Conservation (phyloP, 768 basidiomycete genomes). For the Termitomyces titanicus region DNA sequence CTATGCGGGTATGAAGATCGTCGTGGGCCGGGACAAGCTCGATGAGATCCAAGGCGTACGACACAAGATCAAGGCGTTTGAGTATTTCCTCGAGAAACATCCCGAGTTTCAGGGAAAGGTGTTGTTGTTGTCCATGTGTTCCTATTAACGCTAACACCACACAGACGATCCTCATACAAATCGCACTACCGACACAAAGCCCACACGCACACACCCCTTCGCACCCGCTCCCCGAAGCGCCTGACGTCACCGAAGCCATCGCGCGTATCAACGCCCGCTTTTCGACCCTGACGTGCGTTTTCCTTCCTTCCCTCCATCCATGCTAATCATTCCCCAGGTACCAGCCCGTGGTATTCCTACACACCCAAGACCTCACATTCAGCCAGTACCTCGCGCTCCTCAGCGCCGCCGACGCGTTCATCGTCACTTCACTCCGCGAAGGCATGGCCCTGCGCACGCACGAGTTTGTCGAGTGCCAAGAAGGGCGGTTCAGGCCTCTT, state of each 20-base stretch:
- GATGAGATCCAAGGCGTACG: slow-evolving; percentile 85
- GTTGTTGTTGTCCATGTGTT: background rate
- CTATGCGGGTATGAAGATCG: slow-evolving; percentile 81
- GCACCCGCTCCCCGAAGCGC: slow-evolving; percentile 23
- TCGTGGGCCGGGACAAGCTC: slow-evolving; percentile 86
- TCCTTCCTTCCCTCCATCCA: too few species aligned
- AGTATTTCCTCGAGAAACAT: slow-evolving; percentile 72
- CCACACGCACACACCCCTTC: slow-evolving; percentile 58
- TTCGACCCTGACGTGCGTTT: slow-evolving; percentile 65
- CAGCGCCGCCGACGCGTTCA: slow-evolving; percentile 80
- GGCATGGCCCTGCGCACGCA: slow-evolving; percentile 85
- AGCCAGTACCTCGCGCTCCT: slow-evolving; percentile 81
- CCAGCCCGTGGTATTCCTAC: slow-evolving; percentile 83
- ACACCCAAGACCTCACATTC: slow-evolving; percentile 82
- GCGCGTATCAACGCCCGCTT: slow-evolving; percentile 80
- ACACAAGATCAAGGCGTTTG: slow-evolving; percentile 83
- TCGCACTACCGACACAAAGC: slow-evolving; percentile 80
- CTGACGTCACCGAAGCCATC: slow-evolving; percentile 71
- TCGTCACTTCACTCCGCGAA: slow-evolving; percentile 80
- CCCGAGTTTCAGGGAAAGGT: slow-evolving; percentile 81
- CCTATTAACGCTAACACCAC: background rate
- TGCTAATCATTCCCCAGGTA: slow-evolving; percentile 22
- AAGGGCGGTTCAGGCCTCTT: slow-evolving; percentile 61
- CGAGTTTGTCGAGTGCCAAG: slow-evolving; percentile 86
- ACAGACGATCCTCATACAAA: slow-evolving; percentile 80